Conservation (phyloP, 495 filamentous ascomycete species). For the Glonium stellatum region DNA sequence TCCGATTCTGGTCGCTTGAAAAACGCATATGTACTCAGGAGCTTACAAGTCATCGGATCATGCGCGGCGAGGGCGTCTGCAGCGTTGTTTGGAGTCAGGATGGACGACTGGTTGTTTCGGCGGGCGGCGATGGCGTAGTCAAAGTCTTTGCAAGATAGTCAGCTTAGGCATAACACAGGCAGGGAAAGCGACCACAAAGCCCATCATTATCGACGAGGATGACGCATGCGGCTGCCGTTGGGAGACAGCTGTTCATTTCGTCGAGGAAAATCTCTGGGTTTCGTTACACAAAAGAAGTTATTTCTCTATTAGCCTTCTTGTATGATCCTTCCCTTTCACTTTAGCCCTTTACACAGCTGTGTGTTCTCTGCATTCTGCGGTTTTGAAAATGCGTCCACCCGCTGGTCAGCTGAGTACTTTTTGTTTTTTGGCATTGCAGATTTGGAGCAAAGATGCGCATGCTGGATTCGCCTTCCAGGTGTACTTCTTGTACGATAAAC, state of each 20-base stretch:
- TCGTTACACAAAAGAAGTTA: not conserved
- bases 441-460: no score
- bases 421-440: no score
- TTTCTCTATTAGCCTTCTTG: constrained; percentile 18
- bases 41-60: constrained; percentile 78
- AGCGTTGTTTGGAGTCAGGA: constrained; percentile 90
- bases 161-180: not conserved
- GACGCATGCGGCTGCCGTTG: not conserved
- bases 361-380: no score
- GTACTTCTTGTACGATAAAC: no score
- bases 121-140: constrained; percentile 91
- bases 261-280: not conserved
- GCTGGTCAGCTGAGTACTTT: no score
- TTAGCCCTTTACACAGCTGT: not conserved
- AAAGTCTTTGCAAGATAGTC: constrained; percentile 78
- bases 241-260: not conserved
- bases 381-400: no score
- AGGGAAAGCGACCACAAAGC: not conserved
- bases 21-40: constrained; percentile 91
- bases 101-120: constrained; percentile 87
- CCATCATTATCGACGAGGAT: not conserved
- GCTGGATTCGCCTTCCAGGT: no score
- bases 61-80: constrained; percentile 93
- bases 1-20: constrained; percentile 97
- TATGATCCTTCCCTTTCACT: constrained; percentile 20